Percentiles rank a stretch among this genome's conserved stretches.
Evolutionary conservation across 2,329 filamentous ascomycete genomes (phyloP).

Genomic region (Catunica adiposa): DNA sequence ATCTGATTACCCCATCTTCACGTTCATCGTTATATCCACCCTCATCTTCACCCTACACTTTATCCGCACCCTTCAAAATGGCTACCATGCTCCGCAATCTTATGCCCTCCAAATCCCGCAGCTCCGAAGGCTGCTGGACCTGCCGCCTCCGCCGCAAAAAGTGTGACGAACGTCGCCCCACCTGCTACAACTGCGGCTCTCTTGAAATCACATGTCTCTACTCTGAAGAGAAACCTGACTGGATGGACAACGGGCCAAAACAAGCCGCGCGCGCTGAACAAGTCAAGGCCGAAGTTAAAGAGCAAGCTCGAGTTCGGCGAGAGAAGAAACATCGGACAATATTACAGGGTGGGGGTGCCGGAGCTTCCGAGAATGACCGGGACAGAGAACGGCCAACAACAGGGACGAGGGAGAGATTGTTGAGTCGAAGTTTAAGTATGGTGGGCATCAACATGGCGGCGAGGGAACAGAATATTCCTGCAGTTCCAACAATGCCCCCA

Average conservation of each 20-base stretch:
- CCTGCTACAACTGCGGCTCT: conserved; percentile 33
- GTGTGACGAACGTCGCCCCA: conserved; percentile 37
- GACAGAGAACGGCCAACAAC: background rate
- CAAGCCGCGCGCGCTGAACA: conserved; percentile 35
- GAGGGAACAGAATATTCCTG: conserved; percentile 13
- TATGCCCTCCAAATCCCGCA: conserved; percentile 13
- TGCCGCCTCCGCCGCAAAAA: conserved; percentile 45
- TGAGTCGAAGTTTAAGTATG: conserved; percentile 4
- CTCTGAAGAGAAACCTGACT: conserved; percentile 34
- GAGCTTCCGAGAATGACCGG: no score
- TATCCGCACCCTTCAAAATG: no score
- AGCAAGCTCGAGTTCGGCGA: conserved; percentile 32
- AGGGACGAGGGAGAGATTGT: conserved; percentile 10
- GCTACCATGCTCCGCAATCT: conserved; percentile 11
- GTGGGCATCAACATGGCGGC: background rate
- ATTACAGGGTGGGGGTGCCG: conserved; percentile 3
- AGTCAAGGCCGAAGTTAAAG: conserved; percentile 42
- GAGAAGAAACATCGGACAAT: conserved; percentile 28
- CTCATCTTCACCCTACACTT: background rate
- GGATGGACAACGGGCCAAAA: conserved; percentile 37
- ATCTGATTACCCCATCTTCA: background rate
- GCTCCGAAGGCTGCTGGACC: conserved; percentile 36
- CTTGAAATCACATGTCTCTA: conserved; percentile 43
- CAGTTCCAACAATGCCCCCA: background rate
- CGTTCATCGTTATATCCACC: background rate